Evolutionary conservation across 2,329 filamentous ascomycete genomes (phyloP), one percentile per base, ranked within the genome.

Genomic region (Colletotrichum liriopes): DNA sequence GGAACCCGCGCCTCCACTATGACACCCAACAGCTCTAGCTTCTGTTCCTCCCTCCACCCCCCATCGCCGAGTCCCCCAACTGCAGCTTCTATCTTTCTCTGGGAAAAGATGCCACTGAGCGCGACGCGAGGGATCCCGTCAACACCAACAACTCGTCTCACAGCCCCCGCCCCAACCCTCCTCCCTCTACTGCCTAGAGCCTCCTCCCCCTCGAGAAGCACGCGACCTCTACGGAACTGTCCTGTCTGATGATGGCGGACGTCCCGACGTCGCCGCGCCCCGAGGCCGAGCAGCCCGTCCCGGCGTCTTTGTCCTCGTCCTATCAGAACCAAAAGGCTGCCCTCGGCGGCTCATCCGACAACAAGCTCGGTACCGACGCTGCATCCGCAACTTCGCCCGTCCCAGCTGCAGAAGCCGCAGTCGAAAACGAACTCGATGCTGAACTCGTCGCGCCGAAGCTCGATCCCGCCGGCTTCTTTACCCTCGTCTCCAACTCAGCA

Each of bases 401-500:
- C 32, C 32, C 20, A 5, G 51, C n/a, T 29, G 18, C 51, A 43
- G 47, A 39, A n/a, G 8, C 51, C n/a, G 3, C 55, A 20, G 62
- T n/a, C 23, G 26, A 58, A n/a, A 35, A 41, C 59, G 56, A 16
- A 2, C 23, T 26, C 29, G 62, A 54, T 12, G 52, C 54, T n/a
- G 47, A 56, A n/a, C 54, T 55, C 39, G 23, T 37, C 32, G 45
- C 55, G 3, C 72, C 68, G 14, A 68, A 68, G 26, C 68, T 74
- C 68, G 73, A 74, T 32, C 71, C 67, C 18, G 67, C 67, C 23
- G 73, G 73, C 67, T 74, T 98, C 85, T 98, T 98, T 85, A 93
- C 94, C 1, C 86, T 98, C 52, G 87, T 98, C 75, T 91, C 94
- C 78, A 95, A 98, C 81, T 84, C 88, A 14, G 88, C 90, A n/a